Conservation (phyloP, 768 basidiomycete species). For the Kwoniella dendrophila region DNA sequence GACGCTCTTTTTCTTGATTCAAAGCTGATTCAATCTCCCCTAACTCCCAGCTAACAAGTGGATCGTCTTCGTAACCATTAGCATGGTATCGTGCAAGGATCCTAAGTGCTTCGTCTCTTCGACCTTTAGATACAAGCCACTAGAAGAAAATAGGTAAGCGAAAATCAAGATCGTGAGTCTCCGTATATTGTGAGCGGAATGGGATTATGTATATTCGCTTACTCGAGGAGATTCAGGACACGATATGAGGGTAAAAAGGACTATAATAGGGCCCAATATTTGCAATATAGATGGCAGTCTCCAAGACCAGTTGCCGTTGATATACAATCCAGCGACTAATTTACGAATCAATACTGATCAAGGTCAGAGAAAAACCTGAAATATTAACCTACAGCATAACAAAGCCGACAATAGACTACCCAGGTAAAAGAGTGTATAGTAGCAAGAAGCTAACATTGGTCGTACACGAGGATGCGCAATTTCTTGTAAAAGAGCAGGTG, state of each 20-base stretch:
- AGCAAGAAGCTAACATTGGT: constrained; percentile 31
- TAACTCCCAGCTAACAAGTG: constrained; percentile 42
- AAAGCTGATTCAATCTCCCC: constrained; percentile 39
- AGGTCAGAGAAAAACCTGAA: not conserved
- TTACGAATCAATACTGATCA: not conserved
- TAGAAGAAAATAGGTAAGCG: not conserved
- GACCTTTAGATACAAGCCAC: constrained; percentile 37
- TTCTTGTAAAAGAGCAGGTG: constrained; percentile 40
- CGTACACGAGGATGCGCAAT: constrained; percentile 44
- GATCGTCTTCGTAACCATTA: constrained; percentile 41
- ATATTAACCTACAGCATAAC: constrained; percentile 11
- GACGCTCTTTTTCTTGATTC: constrained; percentile 32
- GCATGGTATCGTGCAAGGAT: constrained; percentile 47
- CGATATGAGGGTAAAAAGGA: constrained; percentile 25
- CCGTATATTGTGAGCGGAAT: too few species aligned
- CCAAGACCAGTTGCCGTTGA: constrained; percentile 34
- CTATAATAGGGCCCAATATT: constrained; percentile 24
- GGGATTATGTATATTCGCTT: not conserved
- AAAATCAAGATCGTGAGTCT: too few species aligned
- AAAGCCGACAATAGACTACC: constrained; percentile 28
- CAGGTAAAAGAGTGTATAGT: constrained; percentile 31
- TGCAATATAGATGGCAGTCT: constrained; percentile 34
- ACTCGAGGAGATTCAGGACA: constrained; percentile 37
- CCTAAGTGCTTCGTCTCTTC: constrained; percentile 35
- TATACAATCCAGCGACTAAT: constrained; percentile 28